Evolutionary conservation across 2,329 filamentous ascomycete genomes (phyloP).

Genomic region (Xylariaceae sp.): DNA sequence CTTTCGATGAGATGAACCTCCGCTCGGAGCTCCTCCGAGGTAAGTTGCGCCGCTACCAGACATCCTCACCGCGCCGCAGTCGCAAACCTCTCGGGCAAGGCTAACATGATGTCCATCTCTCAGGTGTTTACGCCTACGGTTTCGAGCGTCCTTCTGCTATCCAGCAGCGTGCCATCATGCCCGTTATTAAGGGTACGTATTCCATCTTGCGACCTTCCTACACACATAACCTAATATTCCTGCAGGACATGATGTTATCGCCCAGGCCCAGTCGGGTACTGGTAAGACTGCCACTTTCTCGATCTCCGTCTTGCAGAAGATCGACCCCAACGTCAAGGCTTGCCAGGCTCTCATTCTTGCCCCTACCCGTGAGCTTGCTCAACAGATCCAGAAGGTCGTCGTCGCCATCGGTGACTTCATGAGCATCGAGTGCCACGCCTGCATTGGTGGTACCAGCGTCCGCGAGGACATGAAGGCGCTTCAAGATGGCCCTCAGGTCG

Average conservation of each 20-base stretch:
- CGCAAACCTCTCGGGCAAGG: constrained; percentile 6
- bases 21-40: constrained; percentile 95
- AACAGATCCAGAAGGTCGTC: constrained; percentile 99
- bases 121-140: constrained; percentile 97
- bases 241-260: constrained; percentile 93
- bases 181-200: constrained; percentile 92
- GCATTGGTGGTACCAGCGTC: constrained; percentile 97
- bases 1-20: constrained; percentile 96
- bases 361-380: constrained; percentile 95
- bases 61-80: constrained; percentile 8
- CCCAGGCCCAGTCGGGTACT: constrained; percentile 98
- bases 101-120: constrained; percentile 20
- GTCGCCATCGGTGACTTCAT: constrained; percentile 99
- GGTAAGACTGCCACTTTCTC: constrained; percentile 99
- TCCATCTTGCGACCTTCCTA: background rate
- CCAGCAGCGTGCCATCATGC: constrained; percentile 99
- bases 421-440: constrained; percentile 98
- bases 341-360: constrained; percentile 98
- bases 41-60: constrained; percentile 27
- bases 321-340: constrained; percentile 89
- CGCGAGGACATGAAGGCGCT: constrained; percentile 99
- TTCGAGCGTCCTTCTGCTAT: constrained; percentile 99
- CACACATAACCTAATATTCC: constrained; percentile 12
- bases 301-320: constrained; percentile 97
- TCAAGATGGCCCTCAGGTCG: constrained; percentile 90